These are phyloP conservation scores for Thelonectria olida DNA, from an alignment of 2,329 filamentous ascomycete genomes.

Conservation along the genomic window DNA sequence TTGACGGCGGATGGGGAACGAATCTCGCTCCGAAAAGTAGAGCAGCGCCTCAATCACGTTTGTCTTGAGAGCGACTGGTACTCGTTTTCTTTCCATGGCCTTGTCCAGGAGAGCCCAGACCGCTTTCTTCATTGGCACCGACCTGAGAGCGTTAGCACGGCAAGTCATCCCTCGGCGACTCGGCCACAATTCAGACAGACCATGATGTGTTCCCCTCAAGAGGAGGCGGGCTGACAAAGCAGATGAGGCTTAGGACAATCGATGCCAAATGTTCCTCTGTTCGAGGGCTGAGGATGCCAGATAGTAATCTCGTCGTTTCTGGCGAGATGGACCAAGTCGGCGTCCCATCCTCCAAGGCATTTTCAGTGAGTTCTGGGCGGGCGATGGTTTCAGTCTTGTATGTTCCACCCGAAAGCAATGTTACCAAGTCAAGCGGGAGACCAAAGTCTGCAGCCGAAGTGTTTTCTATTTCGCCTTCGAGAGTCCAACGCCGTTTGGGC, in stretches of 20 bases:
- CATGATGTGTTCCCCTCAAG: slow-evolving; percentile 45
- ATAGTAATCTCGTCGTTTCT: neutral
- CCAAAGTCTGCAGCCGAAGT: slow-evolving; percentile 36
- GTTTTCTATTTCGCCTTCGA: slow-evolving; percentile 38
- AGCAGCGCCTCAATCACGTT: slow-evolving; percentile 41
- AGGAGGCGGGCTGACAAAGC: slow-evolving; percentile 43
- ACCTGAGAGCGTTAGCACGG: slow-evolving; percentile 22
- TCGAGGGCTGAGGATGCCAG: slow-evolving; percentile 15
- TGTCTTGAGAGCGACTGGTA: slow-evolving; percentile 23
- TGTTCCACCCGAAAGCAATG: slow-evolving; percentile 28
- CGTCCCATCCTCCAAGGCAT: slow-evolving; percentile 29
- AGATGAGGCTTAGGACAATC: slow-evolving; percentile 36
- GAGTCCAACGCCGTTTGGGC: slow-evolving; percentile 38
- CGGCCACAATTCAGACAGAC: slow-evolving; percentile 23
- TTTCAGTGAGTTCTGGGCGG: slow-evolving; percentile 24
- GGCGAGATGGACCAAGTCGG: slow-evolving; percentile 31
- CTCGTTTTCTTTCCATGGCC: slow-evolving; percentile 18
- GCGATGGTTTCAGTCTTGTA: slow-evolving; percentile 6
- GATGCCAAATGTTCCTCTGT: slow-evolving; percentile 31
- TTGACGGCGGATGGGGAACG: slow-evolving; percentile 32
- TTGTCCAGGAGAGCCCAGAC: slow-evolving; percentile 42
- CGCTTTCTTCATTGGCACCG: slow-evolving; percentile 32
- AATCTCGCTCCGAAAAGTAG: slow-evolving; percentile 45
- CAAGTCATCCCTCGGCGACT: accelerated
- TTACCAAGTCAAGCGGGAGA: slow-evolving; percentile 30